Base-by-base conservation (phyloP, 495 filamentous ascomycete genomes). In the Xylaria telfairii region DNA sequence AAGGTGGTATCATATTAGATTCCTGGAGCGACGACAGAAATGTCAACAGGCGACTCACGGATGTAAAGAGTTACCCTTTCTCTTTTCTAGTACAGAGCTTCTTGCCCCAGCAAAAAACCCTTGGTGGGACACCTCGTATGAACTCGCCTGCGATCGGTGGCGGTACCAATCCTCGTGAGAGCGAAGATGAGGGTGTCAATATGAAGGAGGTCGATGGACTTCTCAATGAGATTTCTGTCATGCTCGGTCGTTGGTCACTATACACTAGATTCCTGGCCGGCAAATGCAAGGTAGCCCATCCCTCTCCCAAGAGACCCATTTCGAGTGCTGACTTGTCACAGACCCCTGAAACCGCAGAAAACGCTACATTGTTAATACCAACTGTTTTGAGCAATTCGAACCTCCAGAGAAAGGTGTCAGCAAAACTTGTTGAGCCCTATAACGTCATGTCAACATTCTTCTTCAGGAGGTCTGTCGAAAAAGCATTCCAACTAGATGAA, bases 401-500 rank as follows among this genome's bases (percentile, higher is more conserved):
- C 54, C 85, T 99, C 46, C 81, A 84, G 59, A 87, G 85, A 65
- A 98, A 98, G 78, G 87, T 98, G 42, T 83, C 87, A 19, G 87
- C 89, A 32, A 89, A 89, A 62, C 87, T 98, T 0, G 83, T 90
- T 37, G 81, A 83, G 13, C 93, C 96, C 0, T 98, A 97, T 83
- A 95, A 95, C 73, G 81, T 84, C 49, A 92, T 99, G 87, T 93
- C 93, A 7, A 94, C 91, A 28, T 99, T 99, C 84, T 98, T 97
- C 88, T 92, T 97, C 83, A 92, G 96, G 9, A 90, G 96, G 57
- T 96, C 93, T 19, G 93, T 99, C 15, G 96, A 99, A 74, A 97
- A 96, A 78, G 94, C 96, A 4, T 99, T 99, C 81, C 96, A 98
- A 80, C 85, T 99, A n/a, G 96, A 99, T 78, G 96, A 99, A 80